Conservation (phyloP, 2,329 filamentous ascomycete species). For the Botryotinia calthae region DNA sequence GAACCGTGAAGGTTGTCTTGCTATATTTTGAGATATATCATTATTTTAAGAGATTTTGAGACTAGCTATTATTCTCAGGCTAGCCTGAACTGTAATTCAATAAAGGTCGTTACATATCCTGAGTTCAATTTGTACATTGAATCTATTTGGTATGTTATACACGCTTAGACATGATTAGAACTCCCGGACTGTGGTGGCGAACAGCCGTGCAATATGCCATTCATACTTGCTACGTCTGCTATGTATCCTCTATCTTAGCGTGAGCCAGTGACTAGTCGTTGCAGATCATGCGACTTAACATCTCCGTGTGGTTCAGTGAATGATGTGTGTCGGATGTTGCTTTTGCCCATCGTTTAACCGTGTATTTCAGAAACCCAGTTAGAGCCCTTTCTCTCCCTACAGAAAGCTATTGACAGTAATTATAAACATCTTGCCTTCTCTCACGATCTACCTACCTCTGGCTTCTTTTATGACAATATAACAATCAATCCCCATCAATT, state of each 20-base stretch:
- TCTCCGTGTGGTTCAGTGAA: not conserved
- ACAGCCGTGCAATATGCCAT: not conserved
- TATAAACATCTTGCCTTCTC: not conserved
- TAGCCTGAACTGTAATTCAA: not conserved
- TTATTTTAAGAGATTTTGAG: not conserved
- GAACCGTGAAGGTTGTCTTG: not conserved
- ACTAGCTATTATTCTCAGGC: not conserved
- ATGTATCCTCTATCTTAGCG: not conserved
- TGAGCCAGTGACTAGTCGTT: not conserved
- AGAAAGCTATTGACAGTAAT: too few species aligned
- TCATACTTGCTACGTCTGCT: not conserved
- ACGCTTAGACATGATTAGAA: not conserved
- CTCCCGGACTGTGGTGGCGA: too few species aligned
- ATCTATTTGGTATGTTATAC: not conserved
- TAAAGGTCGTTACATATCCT: not conserved
- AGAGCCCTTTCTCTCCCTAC: not conserved
- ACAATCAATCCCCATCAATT: rapidly evolving
- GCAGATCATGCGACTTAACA: not conserved
- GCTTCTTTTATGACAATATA: not conserved
- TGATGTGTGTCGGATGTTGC: not conserved
- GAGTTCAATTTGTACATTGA: not conserved
- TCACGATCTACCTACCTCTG: not conserved
- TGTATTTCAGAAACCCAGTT: not conserved
- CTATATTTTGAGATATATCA: not conserved
- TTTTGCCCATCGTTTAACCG: not conserved